Evolutionary conservation across 2,329 filamentous ascomycete genomes (phyloP).

Genomic region (Bipolaris cookei): DNA sequence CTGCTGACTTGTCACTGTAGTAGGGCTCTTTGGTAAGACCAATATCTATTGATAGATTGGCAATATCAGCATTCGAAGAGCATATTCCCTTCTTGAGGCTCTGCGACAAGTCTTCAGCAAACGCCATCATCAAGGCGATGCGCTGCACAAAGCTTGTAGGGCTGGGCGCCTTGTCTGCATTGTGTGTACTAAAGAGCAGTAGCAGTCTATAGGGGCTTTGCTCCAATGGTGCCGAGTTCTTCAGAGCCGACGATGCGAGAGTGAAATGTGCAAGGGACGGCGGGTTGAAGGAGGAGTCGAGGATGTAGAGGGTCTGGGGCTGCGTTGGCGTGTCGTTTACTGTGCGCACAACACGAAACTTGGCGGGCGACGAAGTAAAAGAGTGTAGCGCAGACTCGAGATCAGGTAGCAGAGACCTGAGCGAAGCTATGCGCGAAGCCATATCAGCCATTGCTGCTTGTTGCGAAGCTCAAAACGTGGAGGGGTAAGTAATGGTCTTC

Average conservation of each 20-base stretch:
- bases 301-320: conserved; percentile 62
- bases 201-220: conserved; percentile 57
- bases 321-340: conserved; percentile 40
- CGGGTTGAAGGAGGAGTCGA: conserved; percentile 72
- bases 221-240: conserved; percentile 43
- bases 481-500: not conserved
- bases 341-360: conserved; percentile 46
- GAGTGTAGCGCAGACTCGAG: conserved; percentile 41
- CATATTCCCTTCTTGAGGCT: conserved; percentile 17
- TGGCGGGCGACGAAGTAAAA: conserved; percentile 42
- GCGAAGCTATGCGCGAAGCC: conserved; percentile 34
- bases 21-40: conserved; percentile 74
- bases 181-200: conserved; percentile 67
- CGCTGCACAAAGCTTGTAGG: conserved; percentile 72
- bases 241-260: conserved; percentile 62
- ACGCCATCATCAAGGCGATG: conserved; percentile 73
- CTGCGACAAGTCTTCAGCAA: conserved; percentile 63
- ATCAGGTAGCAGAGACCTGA: conserved; percentile 41
- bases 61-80: conserved; percentile 7
- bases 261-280: conserved; percentile 65
- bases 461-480: not conserved
- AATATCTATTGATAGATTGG: conserved; percentile 62
- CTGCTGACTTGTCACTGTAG: conserved; percentile 73
- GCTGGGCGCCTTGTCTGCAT: conserved; percentile 69
- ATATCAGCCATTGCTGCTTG: conserved; percentile 31